Percentiles rank a stretch among this genome's conserved stretches.
Conservation (phyloP, 805 yeast species). For the Lipomyces anomalus region DNA sequence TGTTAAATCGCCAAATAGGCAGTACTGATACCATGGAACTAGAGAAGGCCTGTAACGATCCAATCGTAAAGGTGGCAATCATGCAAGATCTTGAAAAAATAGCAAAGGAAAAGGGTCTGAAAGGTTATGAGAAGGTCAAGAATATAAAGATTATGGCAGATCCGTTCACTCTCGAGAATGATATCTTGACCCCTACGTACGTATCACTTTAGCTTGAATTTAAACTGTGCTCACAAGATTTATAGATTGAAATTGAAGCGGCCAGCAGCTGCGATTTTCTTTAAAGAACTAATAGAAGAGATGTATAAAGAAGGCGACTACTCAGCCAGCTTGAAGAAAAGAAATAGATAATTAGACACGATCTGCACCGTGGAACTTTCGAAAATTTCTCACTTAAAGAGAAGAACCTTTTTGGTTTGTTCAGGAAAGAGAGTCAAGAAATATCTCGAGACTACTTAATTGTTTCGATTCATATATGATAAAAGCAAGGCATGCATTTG, state of each 20-base stretch:
- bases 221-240: neutral
- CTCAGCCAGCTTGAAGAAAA: neutral
- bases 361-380: no score
- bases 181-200: slow-evolving; percentile 59
- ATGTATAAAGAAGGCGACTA: slow-evolving; percentile 45
- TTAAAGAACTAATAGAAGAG: slow-evolving; percentile 35
- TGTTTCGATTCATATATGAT: no score
- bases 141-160: slow-evolving; percentile 50
- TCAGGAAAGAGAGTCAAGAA: no score
- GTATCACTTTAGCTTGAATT: neutral
- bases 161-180: slow-evolving; percentile 57
- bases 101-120: slow-evolving; percentile 38
- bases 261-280: slow-evolving; percentile 42
- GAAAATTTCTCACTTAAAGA: no score
- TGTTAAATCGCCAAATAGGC: slow-evolving; percentile 30
- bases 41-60: slow-evolving; percentile 31
- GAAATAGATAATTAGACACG: no score
- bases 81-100: slow-evolving; percentile 38
- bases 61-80: slow-evolving; percentile 37
- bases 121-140: slow-evolving; percentile 60
- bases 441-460: no score
- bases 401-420: no score
- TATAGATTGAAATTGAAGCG: slow-evolving; percentile 45
- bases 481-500: no score
- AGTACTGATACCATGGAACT: slow-evolving; percentile 31